These are phyloP conservation scores for Colletotrichum agaves DNA, from an alignment of 2,329 filamentous ascomycete genomes.

Conservation along the genomic window DNA sequence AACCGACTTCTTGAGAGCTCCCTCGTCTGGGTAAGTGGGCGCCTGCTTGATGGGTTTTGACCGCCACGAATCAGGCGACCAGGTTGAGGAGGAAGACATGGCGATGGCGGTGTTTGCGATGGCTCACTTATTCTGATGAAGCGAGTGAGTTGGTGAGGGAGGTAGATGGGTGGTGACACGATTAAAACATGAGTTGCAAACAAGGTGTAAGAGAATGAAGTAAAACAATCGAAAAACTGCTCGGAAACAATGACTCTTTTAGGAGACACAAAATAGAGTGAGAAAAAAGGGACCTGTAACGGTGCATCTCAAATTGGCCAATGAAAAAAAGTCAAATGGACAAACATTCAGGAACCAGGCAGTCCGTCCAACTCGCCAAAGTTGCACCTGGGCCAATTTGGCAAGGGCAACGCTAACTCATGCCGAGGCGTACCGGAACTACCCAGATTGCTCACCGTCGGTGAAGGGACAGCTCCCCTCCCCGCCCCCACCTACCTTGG, in stretches of 20 bases:
- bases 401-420: slow-evolving; percentile 9
- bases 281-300: slow-evolving; percentile 27
- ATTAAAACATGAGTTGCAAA: not conserved
- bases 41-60: slow-evolving; percentile 82
- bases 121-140: not conserved
- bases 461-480: slow-evolving; percentile 11
- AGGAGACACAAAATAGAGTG: not conserved
- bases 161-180: not conserved
- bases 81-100: slow-evolving; percentile 45
- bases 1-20: slow-evolving; percentile 68
- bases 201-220: not conserved
- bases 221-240: not conserved
- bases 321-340: slow-evolving; percentile 6
- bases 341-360: slow-evolving; percentile 31
- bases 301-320: slow-evolving; percentile 18
- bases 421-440: slow-evolving; percentile 34
- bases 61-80: slow-evolving; percentile 77
- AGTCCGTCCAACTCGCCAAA: slow-evolving; percentile 19
- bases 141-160: not conserved
- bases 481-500: slow-evolving; percentile 15
- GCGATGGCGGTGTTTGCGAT: slow-evolving; percentile 12
- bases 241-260: slow-evolving; percentile 15
- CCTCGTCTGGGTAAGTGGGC: slow-evolving; percentile 73
- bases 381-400: not conserved
- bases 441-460: slow-evolving; percentile 27